A percentile compares a stretch with the other conserved stretches of the same genome.
Evolutionary conservation across 2,329 filamentous ascomycete species (phyloP).

Genomic region (Xylariaceae sp.): DNA sequence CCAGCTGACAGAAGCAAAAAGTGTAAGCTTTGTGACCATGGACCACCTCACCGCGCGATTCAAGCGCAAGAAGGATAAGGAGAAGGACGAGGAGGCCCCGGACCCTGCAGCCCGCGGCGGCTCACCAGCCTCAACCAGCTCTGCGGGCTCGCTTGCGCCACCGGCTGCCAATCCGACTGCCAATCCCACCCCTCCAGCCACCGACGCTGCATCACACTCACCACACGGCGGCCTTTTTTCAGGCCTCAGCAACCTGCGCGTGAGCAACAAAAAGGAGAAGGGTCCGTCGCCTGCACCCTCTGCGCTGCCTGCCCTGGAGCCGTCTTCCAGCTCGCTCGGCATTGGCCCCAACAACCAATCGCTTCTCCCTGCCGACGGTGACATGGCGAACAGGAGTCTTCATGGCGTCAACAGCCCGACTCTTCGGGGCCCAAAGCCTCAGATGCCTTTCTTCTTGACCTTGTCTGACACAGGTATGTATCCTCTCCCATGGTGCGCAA

Average conservation of each 20-base stretch:
- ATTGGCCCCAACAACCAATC: conserved; percentile 11
- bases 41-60: background rate
- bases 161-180: conserved; percentile 1
- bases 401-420: conserved; percentile 20
- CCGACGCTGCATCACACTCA: background rate
- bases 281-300: too few relatives aligned
- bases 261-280: too few relatives aligned
- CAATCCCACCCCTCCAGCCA: conserved; percentile 17
- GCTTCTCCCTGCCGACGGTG: conserved; percentile 4
- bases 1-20: too few relatives aligned
- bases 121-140: background rate
- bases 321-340: conserved; percentile 2
- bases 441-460: conserved; percentile 50
- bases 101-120: background rate
- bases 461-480: conserved; percentile 45
- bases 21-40: background rate
- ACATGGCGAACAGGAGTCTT: background rate
- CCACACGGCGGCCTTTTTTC: too few relatives aligned
- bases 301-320: too few relatives aligned
- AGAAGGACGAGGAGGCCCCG: background rate
- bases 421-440: conserved; percentile 14
- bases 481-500: background rate
- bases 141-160: background rate
- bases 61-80: background rate
- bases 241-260: too few relatives aligned